Evolutionary conservation across 345 rosid species (phyloP).

Genomic region (Citrus glauca): DNA sequence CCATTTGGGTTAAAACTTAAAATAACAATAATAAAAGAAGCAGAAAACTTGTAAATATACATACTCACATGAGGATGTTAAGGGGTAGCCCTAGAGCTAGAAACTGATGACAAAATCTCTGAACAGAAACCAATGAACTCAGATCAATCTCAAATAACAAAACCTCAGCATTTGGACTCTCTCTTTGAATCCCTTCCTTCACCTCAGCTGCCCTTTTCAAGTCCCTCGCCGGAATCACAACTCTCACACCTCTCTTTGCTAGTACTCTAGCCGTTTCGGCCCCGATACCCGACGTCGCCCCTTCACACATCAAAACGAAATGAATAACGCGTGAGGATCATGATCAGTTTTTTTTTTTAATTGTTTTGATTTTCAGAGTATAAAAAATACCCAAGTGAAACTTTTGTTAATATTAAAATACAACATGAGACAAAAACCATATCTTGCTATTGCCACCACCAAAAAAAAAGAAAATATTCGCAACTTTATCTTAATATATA

Average conservation of each 20-base stretch:
- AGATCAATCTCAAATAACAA: slow-evolving; percentile 65
- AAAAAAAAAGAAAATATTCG: slow-evolving; percentile 14
- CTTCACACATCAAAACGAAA: slow-evolving; percentile 25
- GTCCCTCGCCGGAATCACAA: slow-evolving; percentile 86
- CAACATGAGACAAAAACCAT: slow-evolving; percentile 42
- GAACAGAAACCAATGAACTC: slow-evolving; percentile 72
- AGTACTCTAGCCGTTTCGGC: slow-evolving; percentile 83
- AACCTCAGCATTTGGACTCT: slow-evolving; percentile 59
- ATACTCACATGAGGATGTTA: slow-evolving; percentile 78
- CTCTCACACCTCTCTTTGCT: slow-evolving; percentile 77
- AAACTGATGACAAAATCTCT: slow-evolving; percentile 64
- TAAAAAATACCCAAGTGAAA: slow-evolving; percentile 1
- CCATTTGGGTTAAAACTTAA: not conserved
- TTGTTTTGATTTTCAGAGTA: not conserved
- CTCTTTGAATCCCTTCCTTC: slow-evolving; percentile 52
- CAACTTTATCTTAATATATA: not conserved
- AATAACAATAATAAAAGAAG: not conserved
- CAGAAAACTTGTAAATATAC: not conserved
- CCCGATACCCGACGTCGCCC: slow-evolving; percentile 95
- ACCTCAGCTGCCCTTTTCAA: slow-evolving; percentile 58
- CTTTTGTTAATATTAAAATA: not conserved
- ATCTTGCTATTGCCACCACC: slow-evolving; percentile 23
- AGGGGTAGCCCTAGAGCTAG: slow-evolving; percentile 68
- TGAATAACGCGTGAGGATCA: not conserved
- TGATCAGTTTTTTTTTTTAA: not conserved